Base-by-base conservation (phyloP, 2,329 filamentous ascomycete genomes). In the Monosporascus sp. region DNA sequence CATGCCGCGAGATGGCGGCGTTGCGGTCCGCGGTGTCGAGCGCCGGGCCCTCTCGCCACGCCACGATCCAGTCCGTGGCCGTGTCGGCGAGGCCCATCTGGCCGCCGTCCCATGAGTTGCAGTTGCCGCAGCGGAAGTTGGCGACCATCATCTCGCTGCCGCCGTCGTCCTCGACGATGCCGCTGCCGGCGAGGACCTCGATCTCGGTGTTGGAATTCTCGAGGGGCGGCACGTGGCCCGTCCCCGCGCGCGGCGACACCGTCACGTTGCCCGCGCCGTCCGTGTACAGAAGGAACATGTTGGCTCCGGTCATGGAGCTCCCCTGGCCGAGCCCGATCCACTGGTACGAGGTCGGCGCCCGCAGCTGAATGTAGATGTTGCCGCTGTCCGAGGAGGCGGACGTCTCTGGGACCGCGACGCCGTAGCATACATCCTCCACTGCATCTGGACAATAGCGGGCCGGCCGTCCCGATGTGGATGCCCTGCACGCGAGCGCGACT, bases 251-350 rank as follows among this genome's bases (percentile, higher is more conserved):
- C 1, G 82, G 75, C 56, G 82, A 85, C 50, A 87, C 63, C 1
- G 84, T 87, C 24, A 87, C 74, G 62, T 86, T 85, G 55, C 78
- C 78, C 3, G 60, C 58, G 54, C 81, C 80, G 57, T 83, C 74
- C 46, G 79, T 69, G 65, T 87, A 87, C 58, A 86, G 73, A 61
- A 87, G 58, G 63, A 87, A 85, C 53, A 87, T 84, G 63, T 83
- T 78, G 48, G 83, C 66, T 35, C 75, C 78, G 15, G 64, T 41
- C 84, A 87, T 87, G 43, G 57, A 54, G 0, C 62, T 59, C 46
- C 84, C 84, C 35, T 79, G 80, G 31, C 81, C 84, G 18, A 86
- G 70, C 8, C 73, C 79, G 17, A 84, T 74, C 84, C 84, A 87
- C 54, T 66, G 60, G 63, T 79, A 79, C 6, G 68, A 70, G 2